A percentile compares a stretch with the other conserved stretches of the same genome.
These are phyloP conservation scores for Paradendryphiella salina DNA, from an alignment of 2,329 filamentous ascomycete genomes.

Conservation along the genomic window DNA sequence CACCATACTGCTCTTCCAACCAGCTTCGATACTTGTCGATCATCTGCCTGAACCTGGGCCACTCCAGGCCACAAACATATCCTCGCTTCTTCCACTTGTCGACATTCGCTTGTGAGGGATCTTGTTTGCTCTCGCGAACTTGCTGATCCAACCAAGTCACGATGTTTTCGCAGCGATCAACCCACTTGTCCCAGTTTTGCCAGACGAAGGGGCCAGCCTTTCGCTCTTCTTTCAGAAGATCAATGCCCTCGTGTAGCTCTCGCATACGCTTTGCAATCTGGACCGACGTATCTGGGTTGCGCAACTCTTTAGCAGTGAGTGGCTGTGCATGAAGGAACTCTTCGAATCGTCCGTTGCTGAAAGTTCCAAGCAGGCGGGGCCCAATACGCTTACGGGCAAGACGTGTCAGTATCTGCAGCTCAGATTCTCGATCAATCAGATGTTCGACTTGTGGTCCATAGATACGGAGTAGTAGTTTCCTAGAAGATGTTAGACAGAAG, in stretches of 20 bases:
- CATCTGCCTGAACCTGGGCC: conserved; percentile 73
- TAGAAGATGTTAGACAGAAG: conserved; percentile 33
- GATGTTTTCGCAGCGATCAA: conserved; percentile 66
- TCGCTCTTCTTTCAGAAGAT: conserved; percentile 76
- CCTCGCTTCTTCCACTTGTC: conserved; percentile 70
- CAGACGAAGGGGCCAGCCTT: conserved; percentile 81
- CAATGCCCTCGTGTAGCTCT: conserved; percentile 91
- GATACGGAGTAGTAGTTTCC: conserved; percentile 83
- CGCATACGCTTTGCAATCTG: conserved; percentile 98
- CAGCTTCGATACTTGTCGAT: conserved; percentile 77
- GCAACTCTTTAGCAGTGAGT: conserved; percentile 74
- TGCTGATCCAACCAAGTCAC: conserved; percentile 64
- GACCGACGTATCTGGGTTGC: conserved; percentile 78
- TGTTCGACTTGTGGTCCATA: conserved; percentile 96
- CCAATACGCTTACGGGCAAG: conserved; percentile 92
- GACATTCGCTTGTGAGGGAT: conserved; percentile 43
- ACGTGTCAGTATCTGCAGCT: conserved; percentile 81
- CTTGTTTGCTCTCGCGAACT: conserved; percentile 50
- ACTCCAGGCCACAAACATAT: conserved; percentile 80
- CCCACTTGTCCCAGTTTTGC: conserved; percentile 94
- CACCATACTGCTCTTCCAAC: conserved; percentile 73
- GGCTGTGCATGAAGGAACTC: conserved; percentile 87
- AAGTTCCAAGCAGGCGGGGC: conserved; percentile 86
- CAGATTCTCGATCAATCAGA: conserved; percentile 89
- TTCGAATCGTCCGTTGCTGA: conserved; percentile 93